Evolutionary conservation across 1,284 basidiomycete genomes (phyloP).

Genomic region (Thecaphora thlaspeos): DNA sequence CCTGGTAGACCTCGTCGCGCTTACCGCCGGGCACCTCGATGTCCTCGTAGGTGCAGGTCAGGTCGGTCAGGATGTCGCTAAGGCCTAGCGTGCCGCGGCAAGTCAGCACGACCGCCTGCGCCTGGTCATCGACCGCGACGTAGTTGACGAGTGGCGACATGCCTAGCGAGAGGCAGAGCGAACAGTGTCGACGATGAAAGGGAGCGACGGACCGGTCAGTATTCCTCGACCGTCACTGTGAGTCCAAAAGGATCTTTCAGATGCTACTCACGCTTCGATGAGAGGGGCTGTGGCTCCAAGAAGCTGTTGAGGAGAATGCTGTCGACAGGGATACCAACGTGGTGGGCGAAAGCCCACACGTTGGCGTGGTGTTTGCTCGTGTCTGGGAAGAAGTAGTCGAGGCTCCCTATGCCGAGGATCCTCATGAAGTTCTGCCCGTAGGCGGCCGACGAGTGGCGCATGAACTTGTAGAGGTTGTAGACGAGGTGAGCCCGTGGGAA

Average conservation of each 20-base stretch:
- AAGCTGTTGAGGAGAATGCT: conserved; percentile 62
- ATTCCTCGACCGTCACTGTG: no score
- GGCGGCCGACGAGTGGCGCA: conserved; percentile 59
- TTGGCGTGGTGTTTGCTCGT: conserved; percentile 61
- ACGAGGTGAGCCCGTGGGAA: conserved; percentile 61
- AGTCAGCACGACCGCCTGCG: conserved; percentile 60
- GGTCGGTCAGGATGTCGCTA: conserved; percentile 63
- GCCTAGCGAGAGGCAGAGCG: conserved; percentile 10
- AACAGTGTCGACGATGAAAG: no score
- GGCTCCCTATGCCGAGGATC: conserved; percentile 61
- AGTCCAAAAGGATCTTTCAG: no score
- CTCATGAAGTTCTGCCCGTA: conserved; percentile 59
- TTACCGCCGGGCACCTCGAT: conserved; percentile 59
- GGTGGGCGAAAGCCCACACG: conserved; percentile 58
- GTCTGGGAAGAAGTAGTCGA: conserved; percentile 61
- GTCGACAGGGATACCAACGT: conserved; percentile 62
- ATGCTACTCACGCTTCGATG: conserved; percentile 12
- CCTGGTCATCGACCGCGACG: conserved; percentile 61
- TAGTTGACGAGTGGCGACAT: conserved; percentile 61
- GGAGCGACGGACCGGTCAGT: no score
- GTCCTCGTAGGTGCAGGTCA: conserved; percentile 61
- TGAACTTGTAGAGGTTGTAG: conserved; percentile 61
- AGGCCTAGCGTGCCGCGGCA: conserved; percentile 62
- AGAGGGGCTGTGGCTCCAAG: conserved; percentile 51
- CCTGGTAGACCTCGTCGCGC: conserved; percentile 59